These are phyloP conservation scores for Heliamphora pulchella DNA, from an alignment of 179 eudicot genomes.

Conservation along the genomic window DNA sequence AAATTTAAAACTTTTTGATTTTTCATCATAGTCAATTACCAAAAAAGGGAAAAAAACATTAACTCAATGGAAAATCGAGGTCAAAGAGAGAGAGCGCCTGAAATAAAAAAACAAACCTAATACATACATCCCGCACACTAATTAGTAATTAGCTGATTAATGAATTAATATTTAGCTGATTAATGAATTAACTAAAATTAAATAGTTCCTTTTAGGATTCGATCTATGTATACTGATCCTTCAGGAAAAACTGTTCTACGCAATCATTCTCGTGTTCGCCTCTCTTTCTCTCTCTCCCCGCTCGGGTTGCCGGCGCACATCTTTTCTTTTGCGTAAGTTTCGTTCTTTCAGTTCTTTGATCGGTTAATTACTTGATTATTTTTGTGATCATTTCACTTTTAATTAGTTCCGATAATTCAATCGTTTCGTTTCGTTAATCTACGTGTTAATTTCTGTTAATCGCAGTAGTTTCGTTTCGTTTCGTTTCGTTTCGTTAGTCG, in stretches of 20 bases:
- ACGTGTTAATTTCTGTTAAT: not conserved
- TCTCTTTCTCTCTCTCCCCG: not conserved
- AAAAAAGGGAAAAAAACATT: too few species aligned
- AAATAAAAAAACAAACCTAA: too few species aligned
- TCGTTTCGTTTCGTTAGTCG: too few species aligned
- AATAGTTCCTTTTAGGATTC: too few species aligned
- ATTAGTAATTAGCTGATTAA: too few species aligned
- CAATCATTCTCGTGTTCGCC: not conserved
- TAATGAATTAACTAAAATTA: too few species aligned
- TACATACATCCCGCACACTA: too few species aligned
- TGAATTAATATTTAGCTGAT: too few species aligned
- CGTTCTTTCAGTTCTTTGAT: not conserved
- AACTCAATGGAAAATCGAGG: too few species aligned
- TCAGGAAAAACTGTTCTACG: constrained; percentile 5
- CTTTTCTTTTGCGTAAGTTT: constrained; percentile 3
- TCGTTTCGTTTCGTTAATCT: not conserved
- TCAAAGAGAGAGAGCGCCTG: too few species aligned
- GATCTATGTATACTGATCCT: not conserved
- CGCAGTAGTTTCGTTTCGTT: not conserved
- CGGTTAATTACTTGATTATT: not conserved
- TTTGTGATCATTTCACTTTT: not conserved
- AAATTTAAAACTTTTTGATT: too few species aligned
- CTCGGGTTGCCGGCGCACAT: not conserved
- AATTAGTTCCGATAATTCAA: not conserved
- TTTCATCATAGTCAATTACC: too few species aligned